Conservation (phyloP, 2,329 filamentous ascomycete species). For the Botrytis pseudocinerea region DNA sequence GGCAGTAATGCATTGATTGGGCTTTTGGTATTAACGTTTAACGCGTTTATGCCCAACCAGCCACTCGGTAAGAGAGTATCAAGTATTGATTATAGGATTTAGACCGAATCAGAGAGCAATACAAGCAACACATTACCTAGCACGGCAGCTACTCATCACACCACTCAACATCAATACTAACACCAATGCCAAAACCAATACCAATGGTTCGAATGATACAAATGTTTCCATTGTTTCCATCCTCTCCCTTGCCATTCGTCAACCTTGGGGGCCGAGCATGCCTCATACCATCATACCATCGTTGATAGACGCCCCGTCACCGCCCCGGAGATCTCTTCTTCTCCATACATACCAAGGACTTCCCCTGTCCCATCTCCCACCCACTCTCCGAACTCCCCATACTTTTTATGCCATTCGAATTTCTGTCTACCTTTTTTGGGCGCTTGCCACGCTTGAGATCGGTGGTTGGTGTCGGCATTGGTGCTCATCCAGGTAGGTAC, state of each 20-base stretch:
- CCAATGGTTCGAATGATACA: neutral
- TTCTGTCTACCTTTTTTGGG: neutral
- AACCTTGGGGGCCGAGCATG: neutral
- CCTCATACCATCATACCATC: neutral
- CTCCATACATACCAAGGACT: conserved; percentile 16
- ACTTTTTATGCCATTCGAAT: conserved; percentile 6
- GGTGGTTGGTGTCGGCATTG: neutral
- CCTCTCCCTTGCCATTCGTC: neutral
- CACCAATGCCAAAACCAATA: neutral
- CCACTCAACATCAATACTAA: neutral
- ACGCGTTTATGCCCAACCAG: conserved; percentile 23
- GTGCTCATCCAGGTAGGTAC: neutral
- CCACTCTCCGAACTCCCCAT: conserved; percentile 12
- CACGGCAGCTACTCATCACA: neutral
- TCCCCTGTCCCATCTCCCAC: conserved; percentile 9
- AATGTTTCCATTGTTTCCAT: neutral
- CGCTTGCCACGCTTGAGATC: conserved; percentile 19
- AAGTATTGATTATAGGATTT: neutral
- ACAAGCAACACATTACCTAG: neutral
- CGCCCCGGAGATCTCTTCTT: conserved; percentile 18
- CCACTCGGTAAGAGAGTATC: neutral
- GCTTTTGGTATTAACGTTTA: neutral
- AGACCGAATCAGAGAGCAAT: neutral
- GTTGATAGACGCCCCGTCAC: conserved; percentile 12
- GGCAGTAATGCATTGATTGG: conserved; percentile 24